phyloP scores from a whole-genome alignment of 345 rosid species.

The Eucalyptus albens region DNA sequence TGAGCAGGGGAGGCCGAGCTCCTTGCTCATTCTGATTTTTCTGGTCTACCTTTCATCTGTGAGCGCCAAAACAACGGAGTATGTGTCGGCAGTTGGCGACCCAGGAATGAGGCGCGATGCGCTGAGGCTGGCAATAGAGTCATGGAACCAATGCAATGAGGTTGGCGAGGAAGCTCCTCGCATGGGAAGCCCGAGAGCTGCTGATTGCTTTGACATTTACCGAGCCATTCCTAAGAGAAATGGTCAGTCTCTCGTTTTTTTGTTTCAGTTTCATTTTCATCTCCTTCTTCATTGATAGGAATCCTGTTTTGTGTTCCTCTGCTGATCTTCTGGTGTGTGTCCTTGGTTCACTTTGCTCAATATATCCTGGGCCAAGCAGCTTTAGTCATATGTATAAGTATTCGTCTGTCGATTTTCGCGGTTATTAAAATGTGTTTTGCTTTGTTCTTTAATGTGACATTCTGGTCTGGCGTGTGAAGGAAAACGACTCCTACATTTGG shows the following conservation, averaged over 20 bases:
- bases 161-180: constrained; percentile 60
- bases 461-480: neutral
- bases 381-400: neutral
- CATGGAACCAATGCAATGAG: constrained; percentile 95
- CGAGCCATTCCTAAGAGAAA: neutral
- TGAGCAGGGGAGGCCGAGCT: neutral
- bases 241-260: neutral
- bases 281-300: neutral
- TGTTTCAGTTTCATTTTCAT: neutral
- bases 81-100: constrained; percentile 60
- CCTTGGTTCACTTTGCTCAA: neutral
- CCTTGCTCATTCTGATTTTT: neutral
- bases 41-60: neutral
- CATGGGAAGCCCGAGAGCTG: constrained; percentile 89
- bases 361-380: neutral
- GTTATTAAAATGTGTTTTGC: neutral
- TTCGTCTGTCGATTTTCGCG: neutral
- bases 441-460: neutral
- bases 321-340: neutral
- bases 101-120: constrained; percentile 83
- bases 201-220: constrained; percentile 70
- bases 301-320: neutral
- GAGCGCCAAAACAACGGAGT: neutral
- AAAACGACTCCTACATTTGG: neutral
- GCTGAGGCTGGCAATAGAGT: constrained; percentile 68